These are phyloP conservation scores for Mentha longifolia DNA, from an alignment of 257 asterid genomes.

Conservation along the genomic window DNA sequence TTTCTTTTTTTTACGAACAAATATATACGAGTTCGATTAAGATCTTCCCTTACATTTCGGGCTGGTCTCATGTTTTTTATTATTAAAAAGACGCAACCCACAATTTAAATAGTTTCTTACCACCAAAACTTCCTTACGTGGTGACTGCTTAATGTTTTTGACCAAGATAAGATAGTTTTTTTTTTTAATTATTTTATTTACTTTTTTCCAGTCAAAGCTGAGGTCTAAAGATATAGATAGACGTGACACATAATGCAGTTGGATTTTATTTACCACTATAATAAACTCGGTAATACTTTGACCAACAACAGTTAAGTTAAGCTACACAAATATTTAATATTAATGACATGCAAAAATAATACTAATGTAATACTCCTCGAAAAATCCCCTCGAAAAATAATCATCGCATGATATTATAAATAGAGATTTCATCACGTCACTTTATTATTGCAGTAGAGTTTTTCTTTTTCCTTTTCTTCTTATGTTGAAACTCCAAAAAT, in stretches of 20 bases:
- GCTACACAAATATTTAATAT: too few species aligned
- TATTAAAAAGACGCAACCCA: background rate
- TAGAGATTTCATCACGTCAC: too few species aligned
- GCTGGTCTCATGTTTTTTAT: background rate
- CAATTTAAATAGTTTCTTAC: background rate
- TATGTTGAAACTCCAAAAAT: background rate
- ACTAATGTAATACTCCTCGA: too few species aligned
- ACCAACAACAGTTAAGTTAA: background rate
- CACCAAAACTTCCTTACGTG: constrained; percentile 22
- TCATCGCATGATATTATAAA: too few species aligned
- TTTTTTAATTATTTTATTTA: background rate
- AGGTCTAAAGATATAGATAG: background rate
- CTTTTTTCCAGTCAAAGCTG: constrained; percentile 16
- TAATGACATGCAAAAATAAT: too few species aligned
- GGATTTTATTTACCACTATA: constrained; percentile 20
- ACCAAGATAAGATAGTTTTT: constrained; percentile 23
- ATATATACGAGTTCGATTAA: too few species aligned
- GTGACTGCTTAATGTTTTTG: constrained; percentile 20
- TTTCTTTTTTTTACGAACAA: too few species aligned
- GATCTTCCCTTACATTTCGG: background rate
- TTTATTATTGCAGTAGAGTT: background rate
- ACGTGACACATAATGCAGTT: constrained; percentile 21
- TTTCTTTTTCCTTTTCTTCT: background rate
- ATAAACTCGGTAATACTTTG: background rate
- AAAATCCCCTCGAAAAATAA: too few species aligned